Percentiles rank a stretch among this genome's conserved stretches.
phyloP scores from a whole-genome alignment of 106 monocot species.

The Platanthera zijinensis region DNA sequence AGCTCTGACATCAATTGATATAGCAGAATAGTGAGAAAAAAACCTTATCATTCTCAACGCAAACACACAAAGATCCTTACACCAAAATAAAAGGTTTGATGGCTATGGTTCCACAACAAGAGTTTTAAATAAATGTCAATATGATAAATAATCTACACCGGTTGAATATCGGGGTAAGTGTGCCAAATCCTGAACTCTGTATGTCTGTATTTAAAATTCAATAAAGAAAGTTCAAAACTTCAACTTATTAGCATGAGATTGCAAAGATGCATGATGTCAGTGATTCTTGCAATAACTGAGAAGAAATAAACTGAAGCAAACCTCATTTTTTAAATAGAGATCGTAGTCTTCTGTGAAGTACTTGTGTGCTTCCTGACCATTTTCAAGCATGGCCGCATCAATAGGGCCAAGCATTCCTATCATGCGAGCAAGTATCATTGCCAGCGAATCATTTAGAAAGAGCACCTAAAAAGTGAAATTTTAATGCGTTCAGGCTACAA shows the following conservation, averaged over 20 bases:
- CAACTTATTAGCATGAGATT: conserved; percentile 4
- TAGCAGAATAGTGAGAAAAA: no score
- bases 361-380: conserved; percentile 60
- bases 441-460: conserved; percentile 73
- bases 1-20: no score
- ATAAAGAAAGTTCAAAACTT: not conserved
- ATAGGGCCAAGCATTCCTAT: conserved; percentile 79
- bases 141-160: no score
- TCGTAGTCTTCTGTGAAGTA: conserved; percentile 75
- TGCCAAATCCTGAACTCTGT: no score
- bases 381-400: conserved; percentile 68
- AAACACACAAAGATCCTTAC: no score
- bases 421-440: conserved; percentile 71
- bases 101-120: no score
- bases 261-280: not conserved
- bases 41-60: no score
- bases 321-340: conserved; percentile 69
- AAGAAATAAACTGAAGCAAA: conserved; percentile 10
- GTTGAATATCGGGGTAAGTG: no score
- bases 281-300: not conserved
- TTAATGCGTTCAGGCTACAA: not conserved
- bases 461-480: conserved; percentile 46
- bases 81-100: no score
- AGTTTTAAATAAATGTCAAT: no score
- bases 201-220: not conserved